These are phyloP conservation scores for Bryoerythrophyllum caledonicum DNA, from an alignment of 225 moss, liverwort and hornwort genomes.

Conservation along the genomic window DNA sequence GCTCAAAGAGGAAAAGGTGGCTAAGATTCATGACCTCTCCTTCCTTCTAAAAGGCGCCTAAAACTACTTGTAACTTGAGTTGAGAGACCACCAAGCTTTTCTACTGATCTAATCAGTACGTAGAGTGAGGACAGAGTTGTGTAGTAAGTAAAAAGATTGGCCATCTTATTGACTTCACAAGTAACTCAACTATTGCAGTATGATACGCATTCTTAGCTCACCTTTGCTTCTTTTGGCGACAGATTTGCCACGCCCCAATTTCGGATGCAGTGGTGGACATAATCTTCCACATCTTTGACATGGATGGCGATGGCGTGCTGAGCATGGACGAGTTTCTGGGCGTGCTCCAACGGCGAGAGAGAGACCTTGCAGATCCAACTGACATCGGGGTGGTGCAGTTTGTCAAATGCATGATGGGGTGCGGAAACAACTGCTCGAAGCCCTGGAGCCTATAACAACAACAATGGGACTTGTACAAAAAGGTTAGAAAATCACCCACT, in stretches of 20 bases:
- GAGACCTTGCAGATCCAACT: slow-evolving; percentile 64
- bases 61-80: too few relatives aligned
- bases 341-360: slow-evolving; percentile 71
- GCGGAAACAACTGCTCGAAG: slow-evolving; percentile 47
- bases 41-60: too few relatives aligned
- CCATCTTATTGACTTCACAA: too few relatives aligned
- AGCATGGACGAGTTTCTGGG: slow-evolving; percentile 77
- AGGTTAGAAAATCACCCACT: background rate
- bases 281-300: slow-evolving; percentile 78
- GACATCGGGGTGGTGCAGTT: slow-evolving; percentile 62
- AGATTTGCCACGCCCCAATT: slow-evolving; percentile 78
- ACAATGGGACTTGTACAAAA: background rate
- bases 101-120: too few relatives aligned
- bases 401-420: slow-evolving; percentile 68
- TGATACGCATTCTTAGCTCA: too few relatives aligned
- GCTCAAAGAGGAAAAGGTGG: too few relatives aligned
- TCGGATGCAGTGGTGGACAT: slow-evolving; percentile 72
- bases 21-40: too few relatives aligned
- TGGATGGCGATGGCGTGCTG: slow-evolving; percentile 58
- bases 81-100: too few relatives aligned
- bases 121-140: too few relatives aligned
- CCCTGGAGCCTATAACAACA: slow-evolving; percentile 36
- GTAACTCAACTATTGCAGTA: background rate
- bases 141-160: too few relatives aligned
- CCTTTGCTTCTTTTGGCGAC: background rate